A percentile compares a stretch with the other conserved stretches of the same genome.
phyloP scores from a whole-genome alignment of 1,284 basidiomycete genomes.

The Pseudozyma hubeiensis region DNA sequence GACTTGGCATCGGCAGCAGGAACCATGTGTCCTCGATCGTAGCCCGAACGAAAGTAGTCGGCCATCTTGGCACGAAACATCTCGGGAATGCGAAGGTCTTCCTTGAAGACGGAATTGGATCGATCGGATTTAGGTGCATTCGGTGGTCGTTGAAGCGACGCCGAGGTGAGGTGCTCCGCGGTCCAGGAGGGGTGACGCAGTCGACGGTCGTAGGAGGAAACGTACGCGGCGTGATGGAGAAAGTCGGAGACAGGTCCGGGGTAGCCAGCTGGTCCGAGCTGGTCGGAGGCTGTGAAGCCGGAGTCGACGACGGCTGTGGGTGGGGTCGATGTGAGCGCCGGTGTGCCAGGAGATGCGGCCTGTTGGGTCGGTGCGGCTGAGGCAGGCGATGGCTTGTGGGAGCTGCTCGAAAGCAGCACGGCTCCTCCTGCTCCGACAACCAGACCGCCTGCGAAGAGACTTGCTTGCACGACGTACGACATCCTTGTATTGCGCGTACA shows the following conservation, averaged over 20 bases:
- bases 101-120: constrained; percentile 78
- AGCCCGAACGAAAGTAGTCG: constrained; percentile 86
- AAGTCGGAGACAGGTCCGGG: constrained; percentile 83
- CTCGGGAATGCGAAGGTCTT: constrained; percentile 83
- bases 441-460: constrained; percentile 78
- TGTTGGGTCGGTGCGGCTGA: neutral
- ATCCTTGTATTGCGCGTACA: constrained; percentile 74
- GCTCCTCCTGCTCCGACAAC: constrained; percentile 78
- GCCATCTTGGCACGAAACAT: constrained; percentile 85
- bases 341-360: constrained; percentile 4
- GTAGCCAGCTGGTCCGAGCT: constrained; percentile 50
- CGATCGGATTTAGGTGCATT: constrained; percentile 70
- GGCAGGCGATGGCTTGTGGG: constrained; percentile 14
- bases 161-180: constrained; percentile 86
- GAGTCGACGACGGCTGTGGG: constrained; percentile 26
- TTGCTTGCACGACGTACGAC: constrained; percentile 89
- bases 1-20: constrained; percentile 96
- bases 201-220: constrained; percentile 89
- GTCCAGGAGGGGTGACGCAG: constrained; percentile 95
- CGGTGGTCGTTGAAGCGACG: constrained; percentile 70
- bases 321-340: constrained; percentile 10
- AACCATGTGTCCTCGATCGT: constrained; percentile 92
- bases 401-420: constrained; percentile 19
- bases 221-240: constrained; percentile 83
- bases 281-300: constrained; percentile 20